Base-by-base conservation (phyloP, 1,139 yeast species). In the Nakaseomyces uthaithaninus region DNA sequence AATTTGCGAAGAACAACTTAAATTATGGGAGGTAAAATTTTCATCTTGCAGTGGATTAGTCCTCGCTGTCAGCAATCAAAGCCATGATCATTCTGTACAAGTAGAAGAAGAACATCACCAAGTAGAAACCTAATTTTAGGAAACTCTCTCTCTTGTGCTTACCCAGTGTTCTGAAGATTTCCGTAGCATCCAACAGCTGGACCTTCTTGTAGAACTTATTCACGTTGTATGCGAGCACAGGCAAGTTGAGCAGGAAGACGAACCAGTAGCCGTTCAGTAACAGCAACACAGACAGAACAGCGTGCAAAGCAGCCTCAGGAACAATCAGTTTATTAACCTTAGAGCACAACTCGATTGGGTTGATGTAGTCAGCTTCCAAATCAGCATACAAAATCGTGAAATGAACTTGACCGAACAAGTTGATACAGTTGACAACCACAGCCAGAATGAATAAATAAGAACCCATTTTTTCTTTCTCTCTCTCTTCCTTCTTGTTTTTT, bases 61-160 rank as follows among this genome's bases (percentile, higher is more conserved):
- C 47, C 33, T 50, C 57, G 39, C 47, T 45, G 50, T 81, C 87
- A 39, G 78, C 74, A 57, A 91, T 91, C 64, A 91, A 75, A 36
- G 95, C 93, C 73, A 89, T 83, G 68, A 91, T 89, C 95, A 91
- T 85, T 69, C 94, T 80, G 73, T 89, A 91, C 59, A 91, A 75
- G 74, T 87, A 89, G 72, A 76, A 87, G 80, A 91, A 91, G 75
- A 91, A 91, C 80, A 89, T 72, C 57, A 87, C 68, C 55, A 91
- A 71, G 63, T 87, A 93, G 77, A 85, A 85, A 10, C 94, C 96
- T 57, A 91, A 75, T 66, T 91, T 91, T 63, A 83, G 66, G 61
- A 89, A 89, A 42, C 89, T 75, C 67, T 87, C 97, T 65, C 80
- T 83, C 76, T 93, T 91, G 68, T 91, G 95, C 59, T 81, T 84